Percentiles rank a stretch among this genome's conserved stretches.
These are phyloP conservation scores for Tremella fuciformis DNA, from an alignment of 768 basidiomycete species.

Conservation along the genomic window DNA sequence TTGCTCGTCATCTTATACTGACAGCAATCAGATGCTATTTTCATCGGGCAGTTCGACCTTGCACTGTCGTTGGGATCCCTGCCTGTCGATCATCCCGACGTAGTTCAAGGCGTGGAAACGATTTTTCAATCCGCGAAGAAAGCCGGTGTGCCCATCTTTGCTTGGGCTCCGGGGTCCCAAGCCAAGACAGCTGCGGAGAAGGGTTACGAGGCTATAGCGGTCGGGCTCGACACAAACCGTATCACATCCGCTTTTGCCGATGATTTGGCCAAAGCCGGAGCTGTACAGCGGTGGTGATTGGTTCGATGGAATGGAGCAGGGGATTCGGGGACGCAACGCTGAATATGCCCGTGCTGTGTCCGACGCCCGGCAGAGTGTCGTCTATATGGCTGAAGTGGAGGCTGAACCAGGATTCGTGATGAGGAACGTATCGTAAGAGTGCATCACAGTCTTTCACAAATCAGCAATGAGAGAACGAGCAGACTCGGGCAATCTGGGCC, in stretches of 20 bases:
- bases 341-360: too few species aligned
- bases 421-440: too few species aligned
- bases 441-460: too few species aligned
- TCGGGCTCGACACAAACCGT: slow-evolving; percentile 11
- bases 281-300: slow-evolving; percentile 8
- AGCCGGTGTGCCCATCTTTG: slow-evolving; percentile 12
- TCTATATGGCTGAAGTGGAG: too few species aligned
- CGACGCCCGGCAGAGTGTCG: too few species aligned
- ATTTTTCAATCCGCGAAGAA: slow-evolving; percentile 12
- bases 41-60: slow-evolving; percentile 18
- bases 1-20: neutral
- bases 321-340: too few species aligned
- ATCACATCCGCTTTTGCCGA: slow-evolving; percentile 8
- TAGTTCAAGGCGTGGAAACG: slow-evolving; percentile 11
- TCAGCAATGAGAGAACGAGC: too few species aligned
- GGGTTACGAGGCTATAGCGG: slow-evolving; percentile 12
- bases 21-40: slow-evolving; percentile 11
- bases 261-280: slow-evolving; percentile 12
- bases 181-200: slow-evolving; percentile 7
- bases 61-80: slow-evolving; percentile 14
- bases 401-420: too few species aligned
- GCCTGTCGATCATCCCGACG: slow-evolving; percentile 2
- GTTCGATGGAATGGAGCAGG: too few species aligned
- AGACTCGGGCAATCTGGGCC: too few species aligned
- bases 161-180: slow-evolving; percentile 12